Evolutionary conservation across 495 filamentous ascomycete species (phyloP), one percentile per base, ranked within the genome.

Genomic region (Daldinia bambusicola): DNA sequence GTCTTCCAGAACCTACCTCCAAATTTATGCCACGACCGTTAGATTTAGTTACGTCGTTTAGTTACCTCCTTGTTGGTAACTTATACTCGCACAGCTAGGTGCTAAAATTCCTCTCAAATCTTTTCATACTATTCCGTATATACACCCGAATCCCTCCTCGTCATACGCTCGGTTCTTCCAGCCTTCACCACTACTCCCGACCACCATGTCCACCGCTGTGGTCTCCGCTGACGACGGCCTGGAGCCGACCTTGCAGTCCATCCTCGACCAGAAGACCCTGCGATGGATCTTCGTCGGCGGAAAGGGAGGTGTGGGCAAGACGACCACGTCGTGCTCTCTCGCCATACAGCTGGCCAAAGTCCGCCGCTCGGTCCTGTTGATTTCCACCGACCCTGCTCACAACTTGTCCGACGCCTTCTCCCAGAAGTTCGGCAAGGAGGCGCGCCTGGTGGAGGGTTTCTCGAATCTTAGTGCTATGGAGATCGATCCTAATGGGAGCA

Each of bases 251-350:
- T 92, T 99, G 77, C 92, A 97, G 86, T 91, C 92, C 50, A 93
- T 99, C 74, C 86, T 98, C 75, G 92, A 94, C 83, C 95, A 99
- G 79, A 92, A 91, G 75, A 90, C 93, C 18, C 89, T 99, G 55
- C 93, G 95, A 69, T 99, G 96, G 96, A 97, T 99, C 80, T 99
- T 99, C 76, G 96, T 98, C 55, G 95, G 95, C 74, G 95, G 95
- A 61, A 99, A 99, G 86, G 95, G 95, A 71, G 95, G 95, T 75
- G 95, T 99, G n/a, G 95, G 95, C 76, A 99, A 99, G 85, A 99
- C 95, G 12, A 99, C 96, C 14, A 98, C 96, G 0, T 98, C 94
- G 2, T 99, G 96, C 83, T 96, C 93, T 43, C 90, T 99, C 55
- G 95, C 95, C 59, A 98, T 98, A 76, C 95, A 99, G 80, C 90